A percentile compares a stretch with the other conserved stretches of the same genome.
Evolutionary conservation across 768 basidiomycete genomes (phyloP).

Genomic region (Mycena rosella): DNA sequence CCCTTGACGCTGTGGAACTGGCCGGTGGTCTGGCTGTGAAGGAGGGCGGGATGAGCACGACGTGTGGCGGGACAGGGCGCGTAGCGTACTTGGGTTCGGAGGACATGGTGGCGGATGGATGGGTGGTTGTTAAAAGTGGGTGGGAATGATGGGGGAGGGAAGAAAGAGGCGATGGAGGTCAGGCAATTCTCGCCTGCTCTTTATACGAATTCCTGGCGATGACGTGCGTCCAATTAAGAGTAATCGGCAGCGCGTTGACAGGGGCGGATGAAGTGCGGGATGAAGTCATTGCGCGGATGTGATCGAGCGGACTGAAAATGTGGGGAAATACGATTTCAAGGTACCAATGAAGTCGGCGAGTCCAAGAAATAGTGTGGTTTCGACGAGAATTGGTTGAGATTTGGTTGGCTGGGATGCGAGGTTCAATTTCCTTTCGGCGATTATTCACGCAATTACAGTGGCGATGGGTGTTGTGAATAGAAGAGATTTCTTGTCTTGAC

Average conservation of each 20-base stretch:
- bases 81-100: conserved; percentile 14
- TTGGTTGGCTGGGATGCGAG: no score
- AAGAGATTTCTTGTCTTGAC: no score
- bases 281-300: conserved; percentile 3
- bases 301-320: background rate
- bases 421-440: no score
- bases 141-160: conserved; percentile 3
- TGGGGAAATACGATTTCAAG: no score
- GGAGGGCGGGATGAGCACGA: background rate
- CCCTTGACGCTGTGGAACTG: conserved; percentile 23
- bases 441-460: no score
- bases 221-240: background rate
- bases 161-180: conserved; percentile 5
- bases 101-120: background rate
- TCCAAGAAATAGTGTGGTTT: no score
- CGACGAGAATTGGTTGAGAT: no score
- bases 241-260: background rate
- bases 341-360: no score
- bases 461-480: no score
- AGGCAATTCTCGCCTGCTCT: background rate
- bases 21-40: conserved; percentile 8
- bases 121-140: background rate
- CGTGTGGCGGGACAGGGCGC: background rate
- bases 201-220: background rate
- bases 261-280: background rate